Evolutionary conservation across 441 rosid species (phyloP).

Genomic region (Arabidopsis hybrid): DNA sequence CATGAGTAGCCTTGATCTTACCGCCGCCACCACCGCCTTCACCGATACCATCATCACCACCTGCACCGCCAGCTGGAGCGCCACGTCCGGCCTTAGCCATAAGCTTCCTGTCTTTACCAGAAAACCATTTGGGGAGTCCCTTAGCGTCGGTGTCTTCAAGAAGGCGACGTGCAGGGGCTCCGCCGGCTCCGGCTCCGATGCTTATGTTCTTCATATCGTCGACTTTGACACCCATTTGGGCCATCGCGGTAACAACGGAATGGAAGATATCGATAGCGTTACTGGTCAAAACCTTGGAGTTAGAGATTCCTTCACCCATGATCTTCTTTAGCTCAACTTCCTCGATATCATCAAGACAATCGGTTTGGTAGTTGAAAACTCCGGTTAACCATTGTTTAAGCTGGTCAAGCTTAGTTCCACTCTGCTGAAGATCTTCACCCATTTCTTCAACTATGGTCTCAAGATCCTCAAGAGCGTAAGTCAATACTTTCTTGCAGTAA

Average conservation of each 20-base stretch:
- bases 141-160: slow-evolving; percentile 32
- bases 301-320: slow-evolving; percentile 46
- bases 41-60: slow-evolving; percentile 38
- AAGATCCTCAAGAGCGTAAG: slow-evolving; percentile 59
- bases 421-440: slow-evolving; percentile 45
- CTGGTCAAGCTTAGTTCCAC: slow-evolving; percentile 51
- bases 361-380: slow-evolving; percentile 62
- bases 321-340: slow-evolving; percentile 38
- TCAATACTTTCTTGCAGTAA: slow-evolving; percentile 63
- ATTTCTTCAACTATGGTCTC: slow-evolving; percentile 50
- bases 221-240: slow-evolving; percentile 48
- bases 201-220: slow-evolving; percentile 40
- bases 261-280: slow-evolving; percentile 62
- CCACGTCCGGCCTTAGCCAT: slow-evolving; percentile 48
- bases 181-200: slow-evolving; percentile 6
- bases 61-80: slow-evolving; percentile 10
- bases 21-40: slow-evolving; percentile 42
- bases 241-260: slow-evolving; percentile 47
- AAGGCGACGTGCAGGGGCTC: slow-evolving; percentile 40
- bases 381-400: slow-evolving; percentile 70
- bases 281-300: slow-evolving; percentile 55
- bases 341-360: slow-evolving; percentile 46
- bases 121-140: slow-evolving; percentile 53
- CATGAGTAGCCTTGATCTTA: slow-evolving; percentile 45
- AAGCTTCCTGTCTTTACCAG: slow-evolving; percentile 53